A percentile compares a stretch with the other conserved stretches of the same genome.
These are phyloP conservation scores for Berberis vulgaris DNA, from an alignment of 164 flowering plant genomes.

Conservation along the genomic window DNA sequence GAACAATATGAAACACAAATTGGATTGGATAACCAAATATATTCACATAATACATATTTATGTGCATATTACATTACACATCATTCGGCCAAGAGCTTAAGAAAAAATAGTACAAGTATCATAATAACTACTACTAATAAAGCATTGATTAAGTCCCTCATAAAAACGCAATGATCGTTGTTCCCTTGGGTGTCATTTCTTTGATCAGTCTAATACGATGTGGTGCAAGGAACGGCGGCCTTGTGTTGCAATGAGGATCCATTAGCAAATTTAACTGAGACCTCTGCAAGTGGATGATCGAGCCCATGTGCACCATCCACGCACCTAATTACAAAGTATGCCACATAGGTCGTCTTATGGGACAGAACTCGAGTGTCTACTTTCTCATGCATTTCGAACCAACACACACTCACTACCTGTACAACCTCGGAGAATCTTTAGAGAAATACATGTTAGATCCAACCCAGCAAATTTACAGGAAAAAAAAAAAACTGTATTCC, in stretches of 20 bases:
- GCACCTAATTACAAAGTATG: constrained; percentile 27
- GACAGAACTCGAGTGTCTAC: constrained; percentile 22
- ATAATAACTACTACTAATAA: too few relatives aligned
- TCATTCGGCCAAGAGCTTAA: too few relatives aligned
- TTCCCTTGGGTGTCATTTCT: too few relatives aligned
- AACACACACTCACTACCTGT: constrained; percentile 29
- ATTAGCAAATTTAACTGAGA: constrained; percentile 11
- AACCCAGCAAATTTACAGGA: background rate
- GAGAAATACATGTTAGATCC: background rate
- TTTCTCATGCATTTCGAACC: constrained; percentile 31
- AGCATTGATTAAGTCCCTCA: too few relatives aligned
- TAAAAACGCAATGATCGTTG: too few relatives aligned
- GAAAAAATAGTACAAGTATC: too few relatives aligned
- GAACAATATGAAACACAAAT: too few relatives aligned
- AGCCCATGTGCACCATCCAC: constrained; percentile 11
- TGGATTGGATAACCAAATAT: too few relatives aligned
- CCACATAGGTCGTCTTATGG: constrained; percentile 20
- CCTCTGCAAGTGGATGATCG: constrained; percentile 12
- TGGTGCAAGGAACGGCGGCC: background rate
- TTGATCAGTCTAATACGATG: background rate
- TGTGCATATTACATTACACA: too few relatives aligned
- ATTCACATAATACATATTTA: too few relatives aligned
- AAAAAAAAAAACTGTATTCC: background rate
- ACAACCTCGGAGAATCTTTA: background rate
- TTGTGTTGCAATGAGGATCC: constrained; percentile 8